Evolutionary conservation across 305 asterid species (phyloP).

Genomic region (Fraxinus angustifolia): DNA sequence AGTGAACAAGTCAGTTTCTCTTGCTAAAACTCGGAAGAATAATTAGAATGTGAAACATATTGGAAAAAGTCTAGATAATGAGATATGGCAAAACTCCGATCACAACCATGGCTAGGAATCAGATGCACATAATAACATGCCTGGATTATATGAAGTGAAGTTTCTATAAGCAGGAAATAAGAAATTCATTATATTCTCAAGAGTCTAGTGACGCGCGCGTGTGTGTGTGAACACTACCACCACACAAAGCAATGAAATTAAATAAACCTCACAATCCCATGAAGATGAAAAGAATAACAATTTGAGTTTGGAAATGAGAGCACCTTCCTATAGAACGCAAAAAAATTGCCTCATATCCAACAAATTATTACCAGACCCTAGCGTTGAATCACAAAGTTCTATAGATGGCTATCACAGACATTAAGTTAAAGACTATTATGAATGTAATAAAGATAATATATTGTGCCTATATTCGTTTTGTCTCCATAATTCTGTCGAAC

Average conservation of each 20-base stretch:
- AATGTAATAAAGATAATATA: neutral
- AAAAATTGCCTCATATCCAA: neutral
- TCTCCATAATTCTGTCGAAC: neutral
- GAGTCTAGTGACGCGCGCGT: neutral
- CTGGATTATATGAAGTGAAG: neutral
- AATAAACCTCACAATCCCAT: neutral
- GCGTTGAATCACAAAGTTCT: neutral
- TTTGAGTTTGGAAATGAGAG: neutral
- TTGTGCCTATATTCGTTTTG: neutral
- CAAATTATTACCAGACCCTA: neutral
- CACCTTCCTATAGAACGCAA: neutral
- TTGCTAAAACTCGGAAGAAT: slow-evolving; percentile 2
- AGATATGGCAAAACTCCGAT: neutral
- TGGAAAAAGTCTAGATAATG: neutral
- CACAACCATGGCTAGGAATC: neutral
- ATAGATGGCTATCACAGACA: neutral
- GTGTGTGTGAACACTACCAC: neutral
- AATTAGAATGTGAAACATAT: neutral
- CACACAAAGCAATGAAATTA: neutral
- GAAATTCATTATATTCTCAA: neutral
- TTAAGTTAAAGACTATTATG: neutral
- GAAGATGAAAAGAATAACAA: neutral
- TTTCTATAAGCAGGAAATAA: neutral
- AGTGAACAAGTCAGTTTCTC: slow-evolving; percentile 4
- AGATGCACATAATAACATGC: neutral